Conservation (phyloP, 2,329 filamentous ascomycete genomes). For the Fusarium sarcochroum region DNA sequence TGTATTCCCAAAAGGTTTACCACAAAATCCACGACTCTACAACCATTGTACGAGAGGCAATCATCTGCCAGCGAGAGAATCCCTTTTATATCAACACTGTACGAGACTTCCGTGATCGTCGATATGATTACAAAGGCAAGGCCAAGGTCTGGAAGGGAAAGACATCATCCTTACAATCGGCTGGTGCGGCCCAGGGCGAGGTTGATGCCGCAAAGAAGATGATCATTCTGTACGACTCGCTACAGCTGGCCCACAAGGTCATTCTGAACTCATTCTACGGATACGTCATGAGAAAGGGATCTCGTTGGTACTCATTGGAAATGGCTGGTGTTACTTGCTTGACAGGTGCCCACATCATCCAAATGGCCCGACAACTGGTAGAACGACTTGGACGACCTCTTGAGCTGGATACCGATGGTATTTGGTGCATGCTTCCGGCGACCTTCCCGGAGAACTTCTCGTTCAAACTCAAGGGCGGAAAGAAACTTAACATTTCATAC, state of each 20-base stretch:
- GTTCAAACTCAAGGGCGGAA: slow-evolving; percentile 95
- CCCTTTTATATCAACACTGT: slow-evolving; percentile 99
- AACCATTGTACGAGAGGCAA: slow-evolving; percentile 93
- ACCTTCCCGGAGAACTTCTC: slow-evolving; percentile 97
- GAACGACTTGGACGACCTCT: slow-evolving; percentile 93
- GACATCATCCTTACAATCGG: slow-evolving; percentile 85
- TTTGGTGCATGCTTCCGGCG: slow-evolving; percentile 98
- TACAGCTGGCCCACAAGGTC: slow-evolving; percentile 98
- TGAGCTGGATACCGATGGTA: slow-evolving; percentile 97
- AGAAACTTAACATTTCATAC: slow-evolving; percentile 96
- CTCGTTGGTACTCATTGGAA: slow-evolving; percentile 98
- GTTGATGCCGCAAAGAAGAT: slow-evolving; percentile 98
- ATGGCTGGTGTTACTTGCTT: slow-evolving; percentile 99
- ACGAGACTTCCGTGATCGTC: slow-evolving; percentile 93
- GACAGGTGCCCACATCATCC: slow-evolving; percentile 96
- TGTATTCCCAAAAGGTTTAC: slow-evolving; percentile 98
- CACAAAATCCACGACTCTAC: slow-evolving; percentile 98
- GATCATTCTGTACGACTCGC: slow-evolving; percentile 94
- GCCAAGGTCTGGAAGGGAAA: slow-evolving; percentile 99
- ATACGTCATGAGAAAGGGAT: slow-evolving; percentile 99
- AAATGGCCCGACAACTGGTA: slow-evolving; percentile 93
- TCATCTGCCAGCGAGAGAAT: slow-evolving; percentile 98
- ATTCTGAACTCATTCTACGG: slow-evolving; percentile 99
- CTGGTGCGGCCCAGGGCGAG: slow-evolving; percentile 81
- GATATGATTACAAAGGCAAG: slow-evolving; percentile 98